A percentile compares a stretch with the other conserved stretches of the same genome.
Evolutionary conservation across 106 monocot genomes (phyloP).

Genomic region (Iris macrosiphon): DNA sequence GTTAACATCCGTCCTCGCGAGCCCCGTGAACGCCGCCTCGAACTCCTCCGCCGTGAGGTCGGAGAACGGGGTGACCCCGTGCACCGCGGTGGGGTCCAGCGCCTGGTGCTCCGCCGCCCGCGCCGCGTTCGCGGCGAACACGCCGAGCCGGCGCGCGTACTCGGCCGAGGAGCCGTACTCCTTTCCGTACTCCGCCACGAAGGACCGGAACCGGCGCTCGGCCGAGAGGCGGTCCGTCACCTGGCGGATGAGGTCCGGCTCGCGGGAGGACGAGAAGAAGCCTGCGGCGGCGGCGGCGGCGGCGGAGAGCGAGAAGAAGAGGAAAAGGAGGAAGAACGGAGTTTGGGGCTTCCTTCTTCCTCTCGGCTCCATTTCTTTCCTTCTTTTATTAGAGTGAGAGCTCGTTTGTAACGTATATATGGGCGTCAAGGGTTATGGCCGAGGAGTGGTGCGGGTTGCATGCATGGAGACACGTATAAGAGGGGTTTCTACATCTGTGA

Average conservation of each 20-base stretch:
- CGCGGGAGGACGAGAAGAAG: background rate
- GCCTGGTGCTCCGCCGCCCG: slow-evolving; percentile 73
- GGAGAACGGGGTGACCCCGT: slow-evolving; percentile 83
- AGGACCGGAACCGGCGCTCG: slow-evolving; percentile 32
- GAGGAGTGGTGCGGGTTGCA: too few relatives aligned
- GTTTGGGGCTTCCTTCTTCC: too few relatives aligned
- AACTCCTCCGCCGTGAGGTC: slow-evolving; percentile 82
- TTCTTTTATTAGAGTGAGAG: too few relatives aligned
- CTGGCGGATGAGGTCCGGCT: slow-evolving; percentile 1
- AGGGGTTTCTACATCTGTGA: too few relatives aligned
- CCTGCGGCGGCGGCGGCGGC: slow-evolving; percentile 4
- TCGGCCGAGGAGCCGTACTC: slow-evolving; percentile 47
- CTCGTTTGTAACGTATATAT: too few relatives aligned
- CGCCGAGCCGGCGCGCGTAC: slow-evolving; percentile 47
- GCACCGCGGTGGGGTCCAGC: slow-evolving; percentile 67
- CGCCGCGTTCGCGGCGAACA: slow-evolving; percentile 57
- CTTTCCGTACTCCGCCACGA: slow-evolving; percentile 42
- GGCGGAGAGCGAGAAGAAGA: slow-evolving; percentile 11
- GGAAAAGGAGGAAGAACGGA: background rate
- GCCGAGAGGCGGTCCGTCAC: slow-evolving; percentile 8
- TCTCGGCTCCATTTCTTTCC: too few relatives aligned
- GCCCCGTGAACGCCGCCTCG: slow-evolving; percentile 44
- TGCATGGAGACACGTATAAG: too few relatives aligned
- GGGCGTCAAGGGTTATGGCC: too few relatives aligned
- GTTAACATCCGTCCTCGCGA: background rate